Evolutionary conservation across 169 alveolate genomes (phyloP).

Genomic region (Theileria luwenshuni): DNA sequence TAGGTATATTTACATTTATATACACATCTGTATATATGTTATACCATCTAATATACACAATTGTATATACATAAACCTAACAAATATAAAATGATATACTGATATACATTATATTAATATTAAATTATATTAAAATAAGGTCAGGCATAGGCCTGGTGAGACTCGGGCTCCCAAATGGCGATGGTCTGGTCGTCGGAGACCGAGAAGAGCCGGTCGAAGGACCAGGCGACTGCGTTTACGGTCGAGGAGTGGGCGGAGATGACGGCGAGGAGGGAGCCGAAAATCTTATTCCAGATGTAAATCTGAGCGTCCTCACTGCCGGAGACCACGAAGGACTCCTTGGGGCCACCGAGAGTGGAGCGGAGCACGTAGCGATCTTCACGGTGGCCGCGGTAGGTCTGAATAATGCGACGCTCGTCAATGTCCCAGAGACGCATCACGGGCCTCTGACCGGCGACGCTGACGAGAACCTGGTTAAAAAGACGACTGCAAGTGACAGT

Average conservation of each 20-base stretch:
- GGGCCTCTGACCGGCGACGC: slow-evolving; percentile 76
- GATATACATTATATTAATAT: too few relatives aligned
- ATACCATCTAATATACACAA: not conserved
- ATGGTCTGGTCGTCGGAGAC: slow-evolving; percentile 77
- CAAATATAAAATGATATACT: not conserved
- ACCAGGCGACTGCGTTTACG: slow-evolving; percentile 85
- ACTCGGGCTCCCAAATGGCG: slow-evolving; percentile 72
- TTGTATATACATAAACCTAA: not conserved
- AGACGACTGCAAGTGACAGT: slow-evolving; percentile 65
- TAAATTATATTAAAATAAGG: too few relatives aligned
- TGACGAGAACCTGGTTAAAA: slow-evolving; percentile 73
- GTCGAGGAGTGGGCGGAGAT: slow-evolving; percentile 82
- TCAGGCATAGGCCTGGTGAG: too few relatives aligned
- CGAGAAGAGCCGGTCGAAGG: slow-evolving; percentile 64
- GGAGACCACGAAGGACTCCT: slow-evolving; percentile 79
- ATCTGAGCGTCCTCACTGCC: slow-evolving; percentile 87
- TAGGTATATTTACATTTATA: not conserved
- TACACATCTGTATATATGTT: not conserved
- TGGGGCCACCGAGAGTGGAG: slow-evolving; percentile 83
- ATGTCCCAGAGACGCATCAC: slow-evolving; percentile 80
- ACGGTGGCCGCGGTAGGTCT: slow-evolving; percentile 84
- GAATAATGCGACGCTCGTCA: slow-evolving; percentile 70
- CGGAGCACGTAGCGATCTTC: slow-evolving; percentile 82
- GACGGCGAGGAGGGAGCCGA: slow-evolving; percentile 78
- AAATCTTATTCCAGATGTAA: slow-evolving; percentile 83